A percentile compares a stretch with the other conserved stretches of the same genome.
These are phyloP conservation scores for Voacanga thouarsii DNA, from an alignment of 257 asterid genomes.

Conservation along the genomic window DNA sequence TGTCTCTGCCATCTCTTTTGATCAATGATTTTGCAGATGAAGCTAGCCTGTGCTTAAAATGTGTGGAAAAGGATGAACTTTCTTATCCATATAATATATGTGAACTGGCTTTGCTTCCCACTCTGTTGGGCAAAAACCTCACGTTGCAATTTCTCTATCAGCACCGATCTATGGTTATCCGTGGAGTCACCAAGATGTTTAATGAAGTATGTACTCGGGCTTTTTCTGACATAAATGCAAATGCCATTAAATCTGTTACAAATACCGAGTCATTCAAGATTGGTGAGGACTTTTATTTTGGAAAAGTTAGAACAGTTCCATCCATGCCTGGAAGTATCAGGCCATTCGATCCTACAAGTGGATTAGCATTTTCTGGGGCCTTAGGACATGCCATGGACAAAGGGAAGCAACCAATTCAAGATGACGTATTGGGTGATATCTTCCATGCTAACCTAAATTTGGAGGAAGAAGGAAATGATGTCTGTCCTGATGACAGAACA, in stretches of 20 bases:
- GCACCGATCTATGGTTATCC: conserved; percentile 30
- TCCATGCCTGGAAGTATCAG: not conserved
- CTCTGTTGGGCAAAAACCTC: conserved; percentile 12
- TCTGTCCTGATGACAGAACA: conserved; percentile 56
- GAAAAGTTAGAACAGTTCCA: not conserved
- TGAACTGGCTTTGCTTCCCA: conserved; percentile 24
- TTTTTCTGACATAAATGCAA: conserved; percentile 37
- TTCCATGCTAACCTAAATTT: conserved; percentile 7
- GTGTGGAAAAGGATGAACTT: conserved; percentile 28
- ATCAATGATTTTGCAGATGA: conserved; percentile 43
- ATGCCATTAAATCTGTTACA: not conserved
- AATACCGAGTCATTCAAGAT: not conserved
- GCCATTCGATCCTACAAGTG: not conserved
- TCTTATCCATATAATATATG: not conserved
- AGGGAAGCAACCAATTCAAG: not conserved
- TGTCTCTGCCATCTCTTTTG: conserved; percentile 27
- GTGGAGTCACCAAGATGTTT: conserved; percentile 23
- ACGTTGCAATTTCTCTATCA: conserved; percentile 34
- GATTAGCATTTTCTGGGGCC: not conserved
- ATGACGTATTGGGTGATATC: conserved; percentile 22
- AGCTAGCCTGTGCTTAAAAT: conserved; percentile 35
- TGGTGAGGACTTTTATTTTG: not conserved
- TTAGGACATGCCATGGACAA: not conserved
- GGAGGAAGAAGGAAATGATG: conserved; percentile 20
- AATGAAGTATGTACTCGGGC: conserved; percentile 44